Evolutionary conservation across 345 rosid species (phyloP), one percentile per base, ranked within the genome.

Genomic region (Nasturtium officinale): DNA sequence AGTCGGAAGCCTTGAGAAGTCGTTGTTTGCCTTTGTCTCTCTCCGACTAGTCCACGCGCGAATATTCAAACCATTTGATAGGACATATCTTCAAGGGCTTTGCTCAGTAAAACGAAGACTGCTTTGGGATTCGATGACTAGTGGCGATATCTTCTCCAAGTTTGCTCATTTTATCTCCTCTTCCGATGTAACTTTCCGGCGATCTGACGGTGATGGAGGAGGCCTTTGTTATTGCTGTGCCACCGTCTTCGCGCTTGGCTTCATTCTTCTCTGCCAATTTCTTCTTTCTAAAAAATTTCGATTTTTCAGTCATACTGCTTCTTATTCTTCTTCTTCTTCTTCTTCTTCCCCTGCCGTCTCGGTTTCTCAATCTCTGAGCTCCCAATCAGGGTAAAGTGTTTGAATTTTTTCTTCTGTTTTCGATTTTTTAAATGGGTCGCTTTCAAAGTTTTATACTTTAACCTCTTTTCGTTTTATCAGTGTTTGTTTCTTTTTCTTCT

Each of bases 351-450:
- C 64, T 25, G 52, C 40, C 5, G 78, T 58, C 12, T 61, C 68
- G 30, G 66, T 15, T 63, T 25, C 82, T 56, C 61, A 51, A 59
- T 4, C 72, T 57, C 61, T 17, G 43, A 69, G 53, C 62, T 61
- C 71, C 1, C 67, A 78, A 63, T 74, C 69, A 57, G 6, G 79
- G 82, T 79, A 74, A 74, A 42, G n/a, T 16, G 7, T 29, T 71
- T 7, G 40, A 38, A 55, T 64, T 64, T 43, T 21, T 45, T 45
- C 50, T 45, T 45, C 21, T 16, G 16, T 45, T 16, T 45, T 45
- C 50, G 50, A 0, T 16, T 16, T 45, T 0, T 2, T 3, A 15
- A 43, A 43, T 43, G 48, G 18, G 18, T n/a, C 18, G 48, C 18
- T 15, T n/a, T 66, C 72, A 60, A 38, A 71, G 8, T 5, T 46